phyloP scores from a whole-genome alignment of 148 eudicot genomes.

The Rhododendron mucronatum region DNA sequence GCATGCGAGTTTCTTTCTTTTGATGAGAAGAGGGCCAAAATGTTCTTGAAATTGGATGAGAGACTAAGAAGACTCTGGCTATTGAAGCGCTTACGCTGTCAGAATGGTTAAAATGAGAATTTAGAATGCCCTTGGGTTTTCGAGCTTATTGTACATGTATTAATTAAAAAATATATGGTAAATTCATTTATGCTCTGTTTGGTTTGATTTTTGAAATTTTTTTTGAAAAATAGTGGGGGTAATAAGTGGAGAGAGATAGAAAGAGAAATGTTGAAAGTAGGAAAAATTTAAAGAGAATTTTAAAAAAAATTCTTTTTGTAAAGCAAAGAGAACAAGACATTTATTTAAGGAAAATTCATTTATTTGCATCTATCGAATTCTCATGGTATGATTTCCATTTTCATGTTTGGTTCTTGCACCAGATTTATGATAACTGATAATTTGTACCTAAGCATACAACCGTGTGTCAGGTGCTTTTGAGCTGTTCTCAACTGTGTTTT shows the following conservation, averaged over 20 bases:
- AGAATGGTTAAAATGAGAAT: neutral
- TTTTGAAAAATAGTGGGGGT: too few species aligned
- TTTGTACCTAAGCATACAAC: neutral
- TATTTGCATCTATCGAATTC: neutral
- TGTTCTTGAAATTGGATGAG: conserved; percentile 13
- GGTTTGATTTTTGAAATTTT: too few species aligned
- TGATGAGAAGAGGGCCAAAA: conserved; percentile 12
- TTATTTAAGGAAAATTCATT: neutral
- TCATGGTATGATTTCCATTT: neutral
- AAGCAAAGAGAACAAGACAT: too few species aligned
- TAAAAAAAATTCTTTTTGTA: too few species aligned
- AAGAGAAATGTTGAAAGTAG: too few species aligned
- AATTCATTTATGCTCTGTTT: neutral
- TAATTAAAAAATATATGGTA: neutral
- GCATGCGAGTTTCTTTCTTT: conserved; percentile 15
- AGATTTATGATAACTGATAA: neutral
- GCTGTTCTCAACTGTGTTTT: neutral
- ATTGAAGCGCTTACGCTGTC: conserved; percentile 9
- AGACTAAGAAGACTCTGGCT: conserved; percentile 10
- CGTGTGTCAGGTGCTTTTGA: neutral
- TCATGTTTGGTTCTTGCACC: neutral
- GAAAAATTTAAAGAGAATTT: too few species aligned
- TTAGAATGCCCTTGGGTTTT: neutral
- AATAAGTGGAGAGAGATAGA: too few species aligned
- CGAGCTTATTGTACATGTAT: neutral